Evolutionary conservation across 345 rosid species (phyloP), one percentile per base, ranked within the genome.

Genomic region (Euclidium syriacum): DNA sequence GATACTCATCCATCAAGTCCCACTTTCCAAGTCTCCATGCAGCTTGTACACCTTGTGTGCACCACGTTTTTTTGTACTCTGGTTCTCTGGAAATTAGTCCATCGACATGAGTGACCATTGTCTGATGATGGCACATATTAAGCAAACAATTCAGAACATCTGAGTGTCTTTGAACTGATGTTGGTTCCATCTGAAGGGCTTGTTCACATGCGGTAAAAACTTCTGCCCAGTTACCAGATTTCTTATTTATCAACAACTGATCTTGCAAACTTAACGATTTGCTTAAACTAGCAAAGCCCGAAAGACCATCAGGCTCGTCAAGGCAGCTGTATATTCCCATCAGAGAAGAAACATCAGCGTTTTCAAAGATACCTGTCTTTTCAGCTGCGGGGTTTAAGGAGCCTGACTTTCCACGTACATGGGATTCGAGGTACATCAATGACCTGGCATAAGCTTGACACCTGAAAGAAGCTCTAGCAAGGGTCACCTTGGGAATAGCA

Each of bases 1-100:
- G 89, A 83, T 92, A 92, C 77, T 92, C 96, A 68, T 85, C 81
- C 98, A 92, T 89, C 85, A 92, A 78, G 74, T 87, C 91, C 98
- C 98, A 92, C 65, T 83, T 81, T 58, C 95, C 90, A 57, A 92
- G 96, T 69, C 98, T 89, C 98, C 98, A 92, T 41, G 98, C 98
- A 52, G 97, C 96, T 81, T 92, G 98, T 73, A 89, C 86, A 62
- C 98, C 98, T 78, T 89, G 98, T 88, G 91, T 92, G 76, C 94
- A 85, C 98, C 98, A 89, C 51, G 96, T 92, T 84, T 92, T 89
- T 81, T 83, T 89, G 81, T 85, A 82, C 66, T 78, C 79, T 5
- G 95, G 95, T 75, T 83, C 74, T 82, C 96, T 87, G 63, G 94
- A 87, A 75, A 92, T 74, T 76, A 92, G 73, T 65, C 98, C 97